These are phyloP conservation scores for Hypocreales sp. DNA, from an alignment of 2,329 filamentous ascomycete species.

Conservation along the genomic window DNA sequence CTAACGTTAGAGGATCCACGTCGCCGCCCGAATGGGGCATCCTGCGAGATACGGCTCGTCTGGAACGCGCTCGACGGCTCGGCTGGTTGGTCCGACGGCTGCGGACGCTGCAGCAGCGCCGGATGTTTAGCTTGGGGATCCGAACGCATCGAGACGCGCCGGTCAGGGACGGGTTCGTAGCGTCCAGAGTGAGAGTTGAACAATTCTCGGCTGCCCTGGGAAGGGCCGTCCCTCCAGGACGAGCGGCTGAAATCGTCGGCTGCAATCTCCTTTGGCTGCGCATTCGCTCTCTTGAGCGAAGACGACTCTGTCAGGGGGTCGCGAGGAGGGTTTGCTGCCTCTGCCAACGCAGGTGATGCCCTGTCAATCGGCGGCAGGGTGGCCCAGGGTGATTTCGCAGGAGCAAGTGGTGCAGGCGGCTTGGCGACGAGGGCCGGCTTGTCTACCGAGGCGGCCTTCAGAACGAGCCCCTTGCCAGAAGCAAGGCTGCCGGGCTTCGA, in stretches of 20 bases:
- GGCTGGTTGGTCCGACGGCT: conserved; percentile 49
- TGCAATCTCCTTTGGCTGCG: conserved; percentile 62
- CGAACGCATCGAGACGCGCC: conserved; percentile 52
- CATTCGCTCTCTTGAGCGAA: conserved; percentile 35
- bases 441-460: conserved; percentile 49
- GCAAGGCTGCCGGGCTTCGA: conserved; percentile 29
- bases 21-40: conserved; percentile 55
- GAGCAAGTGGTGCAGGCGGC: conserved; percentile 47
- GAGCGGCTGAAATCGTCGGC: conserved; percentile 85
- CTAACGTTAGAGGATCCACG: conserved; percentile 86
- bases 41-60: conserved; percentile 52
- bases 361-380: conserved; percentile 72
- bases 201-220: conserved; percentile 54
- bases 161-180: conserved; percentile 76
- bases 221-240: conserved; percentile 58
- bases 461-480: conserved; percentile 44
- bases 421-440: conserved; percentile 63
- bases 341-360: conserved; percentile 52
- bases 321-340: conserved; percentile 30
- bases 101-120: conserved; percentile 61
- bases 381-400: conserved; percentile 87
- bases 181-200: conserved; percentile 93
- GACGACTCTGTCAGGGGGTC: conserved; percentile 39
- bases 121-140: conserved; percentile 57
- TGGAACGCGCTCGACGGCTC: conserved; percentile 84